These are phyloP conservation scores for Phytophthora sp. DNA, from an alignment of 352 stramenopile species.

Conservation along the genomic window DNA sequence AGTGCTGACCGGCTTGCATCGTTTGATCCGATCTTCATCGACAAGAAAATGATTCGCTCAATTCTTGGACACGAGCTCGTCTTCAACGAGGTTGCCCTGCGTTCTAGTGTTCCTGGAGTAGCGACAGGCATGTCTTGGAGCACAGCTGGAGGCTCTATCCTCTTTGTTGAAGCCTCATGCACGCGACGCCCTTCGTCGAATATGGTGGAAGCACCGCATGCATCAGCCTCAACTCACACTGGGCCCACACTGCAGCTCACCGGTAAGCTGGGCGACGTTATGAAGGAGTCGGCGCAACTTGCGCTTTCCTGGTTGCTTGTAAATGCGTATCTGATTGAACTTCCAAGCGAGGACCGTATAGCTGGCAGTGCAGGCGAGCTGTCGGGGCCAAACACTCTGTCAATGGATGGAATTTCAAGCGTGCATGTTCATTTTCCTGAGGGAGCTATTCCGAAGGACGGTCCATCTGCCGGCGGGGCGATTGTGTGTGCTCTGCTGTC, in stretches of 20 bases:
- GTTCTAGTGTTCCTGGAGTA: constrained; percentile 68
- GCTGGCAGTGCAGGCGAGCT: constrained; percentile 15
- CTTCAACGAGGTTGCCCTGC: constrained; percentile 78
- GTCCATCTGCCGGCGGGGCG: constrained; percentile 84
- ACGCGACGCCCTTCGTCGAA: constrained; percentile 40
- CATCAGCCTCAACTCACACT: constrained; percentile 19
- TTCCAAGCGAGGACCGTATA: constrained; percentile 37
- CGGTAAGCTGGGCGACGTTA: constrained; percentile 84
- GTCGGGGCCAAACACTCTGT: constrained; percentile 34
- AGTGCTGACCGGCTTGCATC: constrained; percentile 21
- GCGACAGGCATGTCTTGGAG: constrained; percentile 89
- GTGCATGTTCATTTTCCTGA: constrained; percentile 92
- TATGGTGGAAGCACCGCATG: constrained; percentile 14
- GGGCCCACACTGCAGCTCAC: constrained; percentile 65
- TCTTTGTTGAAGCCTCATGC: constrained; percentile 89
- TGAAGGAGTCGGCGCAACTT: constrained; percentile 90
- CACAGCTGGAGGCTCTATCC: constrained; percentile 73
- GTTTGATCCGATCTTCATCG: constrained; percentile 50
- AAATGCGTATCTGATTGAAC: constrained; percentile 62
- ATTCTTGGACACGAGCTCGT: constrained; percentile 75
- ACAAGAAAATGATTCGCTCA: constrained; percentile 57
- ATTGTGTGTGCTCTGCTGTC: constrained; percentile 89
- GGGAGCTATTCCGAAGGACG: constrained; percentile 90
- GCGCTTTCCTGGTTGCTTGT: constrained; percentile 84
- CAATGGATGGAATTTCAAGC: constrained; percentile 64